Percentiles rank a stretch among this genome's conserved stretches.
phyloP scores from a whole-genome alignment of 2,329 filamentous ascomycete species.

The Colletotrichum limetticola region DNA sequence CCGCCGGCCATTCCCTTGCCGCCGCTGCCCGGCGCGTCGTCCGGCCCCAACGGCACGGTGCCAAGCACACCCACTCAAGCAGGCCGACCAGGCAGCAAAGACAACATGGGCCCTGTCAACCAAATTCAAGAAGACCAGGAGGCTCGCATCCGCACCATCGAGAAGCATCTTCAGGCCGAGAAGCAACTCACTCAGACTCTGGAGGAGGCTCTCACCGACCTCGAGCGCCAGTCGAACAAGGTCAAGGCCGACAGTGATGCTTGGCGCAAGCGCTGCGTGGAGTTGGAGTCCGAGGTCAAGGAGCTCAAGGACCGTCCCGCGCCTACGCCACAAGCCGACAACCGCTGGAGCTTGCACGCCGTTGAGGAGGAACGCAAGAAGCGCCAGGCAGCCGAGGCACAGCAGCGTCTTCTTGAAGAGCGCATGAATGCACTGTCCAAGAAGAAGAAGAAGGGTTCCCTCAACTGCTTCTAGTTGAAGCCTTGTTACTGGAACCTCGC shows the following conservation, averaged over 20 bases:
- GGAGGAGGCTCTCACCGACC: constrained; percentile 93
- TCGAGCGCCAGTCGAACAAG: constrained; percentile 92
- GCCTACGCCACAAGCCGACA: constrained; percentile 61
- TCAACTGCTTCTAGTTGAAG: constrained; percentile 90
- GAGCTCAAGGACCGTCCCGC: constrained; percentile 66
- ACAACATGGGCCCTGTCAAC: constrained; percentile 70
- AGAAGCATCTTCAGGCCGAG: constrained; percentile 96
- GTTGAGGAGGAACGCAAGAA: constrained; percentile 98
- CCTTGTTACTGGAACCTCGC: constrained; percentile 33
- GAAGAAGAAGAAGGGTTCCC: constrained; percentile 93
- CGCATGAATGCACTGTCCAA: constrained; percentile 90
- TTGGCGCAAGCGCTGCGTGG: constrained; percentile 87
- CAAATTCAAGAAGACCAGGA: constrained; percentile 96
- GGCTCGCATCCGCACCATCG: constrained; percentile 91
- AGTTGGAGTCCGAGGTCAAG: constrained; percentile 79
- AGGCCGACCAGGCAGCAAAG: constrained; percentile 83
- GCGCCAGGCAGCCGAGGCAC: constrained; percentile 88
- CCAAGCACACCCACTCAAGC: constrained; percentile 63
- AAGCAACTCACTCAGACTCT: constrained; percentile 95
- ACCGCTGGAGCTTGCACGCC: constrained; percentile 80
- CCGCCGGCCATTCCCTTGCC: constrained; percentile 96
- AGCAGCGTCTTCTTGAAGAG: constrained; percentile 89
- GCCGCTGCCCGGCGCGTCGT: constrained; percentile 76
- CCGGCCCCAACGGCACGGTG: constrained; percentile 48
- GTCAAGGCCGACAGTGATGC: constrained; percentile 89